Percentiles rank a stretch among this genome's conserved stretches.
Evolutionary conservation across 441 rosid genomes (phyloP).

Genomic region (Melastoma candidum): DNA sequence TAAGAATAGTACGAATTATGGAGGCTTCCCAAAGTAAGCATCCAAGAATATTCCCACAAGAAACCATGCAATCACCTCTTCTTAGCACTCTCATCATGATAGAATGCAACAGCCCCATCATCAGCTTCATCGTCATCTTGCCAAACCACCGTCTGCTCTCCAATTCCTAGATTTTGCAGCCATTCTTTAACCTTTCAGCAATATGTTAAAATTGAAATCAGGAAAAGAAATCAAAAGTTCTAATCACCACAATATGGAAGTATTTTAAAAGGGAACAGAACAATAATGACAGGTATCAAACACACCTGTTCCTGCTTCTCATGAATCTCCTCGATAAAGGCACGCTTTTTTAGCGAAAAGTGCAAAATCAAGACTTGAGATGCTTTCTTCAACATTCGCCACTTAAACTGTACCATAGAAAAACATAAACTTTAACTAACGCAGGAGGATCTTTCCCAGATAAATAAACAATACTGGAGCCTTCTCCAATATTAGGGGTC

Average conservation of each 20-base stretch:
- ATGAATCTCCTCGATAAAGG: constrained; percentile 12
- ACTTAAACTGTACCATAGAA: constrained; percentile 12
- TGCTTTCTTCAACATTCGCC: constrained; percentile 15
- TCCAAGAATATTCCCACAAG: not conserved
- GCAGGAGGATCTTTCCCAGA: not conserved
- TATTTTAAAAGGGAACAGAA: not conserved
- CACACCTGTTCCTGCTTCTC: constrained; percentile 17
- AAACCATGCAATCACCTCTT: constrained; percentile 6
- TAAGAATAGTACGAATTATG: constrained; percentile 16
- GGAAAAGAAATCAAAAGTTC: not conserved
- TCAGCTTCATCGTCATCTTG: constrained; percentile 15
- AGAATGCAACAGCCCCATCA: constrained; percentile 12
- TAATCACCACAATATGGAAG: not conserved
- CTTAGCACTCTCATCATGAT: constrained; percentile 12
- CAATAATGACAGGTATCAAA: not conserved
- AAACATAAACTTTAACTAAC: not conserved
- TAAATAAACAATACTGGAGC: not conserved
- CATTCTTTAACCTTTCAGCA: constrained; percentile 18
- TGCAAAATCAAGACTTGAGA: constrained; percentile 16
- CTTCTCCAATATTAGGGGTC: too few relatives aligned
- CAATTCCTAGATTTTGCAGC: constrained; percentile 15
- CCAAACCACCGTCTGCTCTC: constrained; percentile 11
- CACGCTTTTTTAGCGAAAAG: constrained; percentile 12
- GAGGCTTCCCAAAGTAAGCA: too few relatives aligned
- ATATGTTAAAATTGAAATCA: not conserved